Conservation (phyloP, 352 stramenopile genomes). For the Phytophthora macrochlamydospora region DNA sequence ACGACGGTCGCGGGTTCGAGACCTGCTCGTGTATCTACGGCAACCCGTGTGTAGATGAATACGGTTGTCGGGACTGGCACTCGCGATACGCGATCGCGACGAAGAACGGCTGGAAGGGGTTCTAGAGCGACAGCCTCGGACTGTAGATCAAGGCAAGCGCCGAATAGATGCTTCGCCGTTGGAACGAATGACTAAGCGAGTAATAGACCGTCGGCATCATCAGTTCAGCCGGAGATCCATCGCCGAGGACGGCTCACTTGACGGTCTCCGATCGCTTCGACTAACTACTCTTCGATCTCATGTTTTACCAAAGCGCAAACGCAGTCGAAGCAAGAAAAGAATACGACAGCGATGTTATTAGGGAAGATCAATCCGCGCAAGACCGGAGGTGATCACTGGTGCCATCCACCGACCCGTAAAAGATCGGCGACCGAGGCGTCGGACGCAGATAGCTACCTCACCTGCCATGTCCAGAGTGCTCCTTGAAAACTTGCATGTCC, state of each 20-base stretch:
- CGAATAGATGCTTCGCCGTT: not conserved
- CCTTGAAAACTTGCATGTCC: not conserved
- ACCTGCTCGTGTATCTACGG: conserved; percentile 90
- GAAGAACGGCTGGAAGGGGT: conserved; percentile 91
- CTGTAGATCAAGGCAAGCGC: too few relatives aligned
- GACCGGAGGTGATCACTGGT: not conserved
- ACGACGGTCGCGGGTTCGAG: conserved; percentile 78
- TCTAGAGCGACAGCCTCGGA: conserved; percentile 32
- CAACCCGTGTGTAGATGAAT: conserved; percentile 91
- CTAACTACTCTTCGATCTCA: not conserved
- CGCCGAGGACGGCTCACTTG: not conserved
- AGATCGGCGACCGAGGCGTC: not conserved
- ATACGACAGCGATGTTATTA: not conserved
- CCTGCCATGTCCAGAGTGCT: not conserved
- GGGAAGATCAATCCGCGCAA: not conserved
- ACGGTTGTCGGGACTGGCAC: conserved; percentile 90
- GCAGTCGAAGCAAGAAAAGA: not conserved
- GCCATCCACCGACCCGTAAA: not conserved
- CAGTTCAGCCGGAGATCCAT: not conserved
- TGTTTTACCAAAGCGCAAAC: too few relatives aligned
- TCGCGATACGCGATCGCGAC: conserved; percentile 82
- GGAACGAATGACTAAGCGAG: not conserved
- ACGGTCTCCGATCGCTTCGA: not conserved
- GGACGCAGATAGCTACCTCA: not conserved
- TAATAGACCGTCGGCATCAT: not conserved